These are phyloP conservation scores for Fragaria nilgerrensis DNA, from an alignment of 306 rosid genomes.

Conservation along the genomic window DNA sequence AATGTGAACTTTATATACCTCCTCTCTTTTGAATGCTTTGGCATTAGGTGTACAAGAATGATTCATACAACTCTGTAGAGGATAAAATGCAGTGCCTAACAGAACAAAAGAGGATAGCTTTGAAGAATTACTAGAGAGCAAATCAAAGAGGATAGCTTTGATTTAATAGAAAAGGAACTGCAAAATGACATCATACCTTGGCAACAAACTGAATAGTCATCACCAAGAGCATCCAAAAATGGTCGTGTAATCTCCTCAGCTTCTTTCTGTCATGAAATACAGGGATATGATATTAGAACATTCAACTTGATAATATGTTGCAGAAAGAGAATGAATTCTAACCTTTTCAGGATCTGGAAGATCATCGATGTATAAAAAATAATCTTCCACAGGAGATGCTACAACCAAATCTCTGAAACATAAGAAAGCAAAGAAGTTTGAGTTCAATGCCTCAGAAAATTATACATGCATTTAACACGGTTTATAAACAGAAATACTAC, in stretches of 20 bases:
- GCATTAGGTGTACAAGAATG: conserved; percentile 95
- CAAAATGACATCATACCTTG: conserved; percentile 53
- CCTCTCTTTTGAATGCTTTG: conserved; percentile 91
- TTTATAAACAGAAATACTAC: background rate
- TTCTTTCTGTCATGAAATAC: conserved; percentile 57
- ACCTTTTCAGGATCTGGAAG: conserved; percentile 67
- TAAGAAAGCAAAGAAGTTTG: conserved; percentile 17
- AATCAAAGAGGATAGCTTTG: too few relatives aligned
- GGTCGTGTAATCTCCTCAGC: conserved; percentile 73
- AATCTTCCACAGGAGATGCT: conserved; percentile 94
- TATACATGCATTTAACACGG: background rate
- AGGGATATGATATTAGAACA: conserved; percentile 12
- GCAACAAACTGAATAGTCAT: conserved; percentile 79
- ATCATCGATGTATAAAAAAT: conserved; percentile 77
- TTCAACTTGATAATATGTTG: conserved; percentile 11
- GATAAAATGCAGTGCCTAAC: conserved; percentile 84
- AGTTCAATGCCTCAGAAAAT: background rate
- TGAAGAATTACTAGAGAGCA: background rate
- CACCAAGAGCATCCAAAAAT: conserved; percentile 80
- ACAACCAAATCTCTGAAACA: conserved; percentile 88
- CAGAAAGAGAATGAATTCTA: conserved; percentile 23
- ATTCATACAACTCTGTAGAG: conserved; percentile 92
- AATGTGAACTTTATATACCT: conserved; percentile 45
- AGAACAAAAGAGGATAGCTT: conserved; percentile 13
- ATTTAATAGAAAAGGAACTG: conserved; percentile 10